A percentile compares a stretch with the other conserved stretches of the same genome.
Conservation (phyloP, 73 alveolate genomes). For the Tetrahymena borealis region DNA sequence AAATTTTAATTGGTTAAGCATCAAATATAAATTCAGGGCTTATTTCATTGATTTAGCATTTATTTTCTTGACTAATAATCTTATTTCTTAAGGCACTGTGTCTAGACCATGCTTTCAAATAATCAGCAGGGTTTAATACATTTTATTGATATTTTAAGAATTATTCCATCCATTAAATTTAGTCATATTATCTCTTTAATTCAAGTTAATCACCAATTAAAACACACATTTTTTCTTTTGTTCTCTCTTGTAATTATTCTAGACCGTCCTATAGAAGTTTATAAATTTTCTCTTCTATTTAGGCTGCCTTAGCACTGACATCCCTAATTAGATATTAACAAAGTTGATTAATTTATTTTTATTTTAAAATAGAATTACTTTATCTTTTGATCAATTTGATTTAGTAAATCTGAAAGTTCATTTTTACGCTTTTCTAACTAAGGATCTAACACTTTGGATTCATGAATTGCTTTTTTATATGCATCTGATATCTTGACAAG, state of each 20-base stretch:
- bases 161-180: slow-evolving; percentile 46
- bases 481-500: slow-evolving; percentile 52
- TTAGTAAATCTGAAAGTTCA: slow-evolving; percentile 13
- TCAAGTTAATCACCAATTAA: slow-evolving; percentile 37
- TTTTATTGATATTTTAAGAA: slow-evolving; percentile 42
- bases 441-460: slow-evolving; percentile 45
- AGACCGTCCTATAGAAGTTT: slow-evolving; percentile 43
- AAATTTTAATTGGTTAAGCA: slow-evolving; percentile 1
- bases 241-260: slow-evolving; percentile 26
- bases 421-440: slow-evolving; percentile 34
- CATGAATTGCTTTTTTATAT: slow-evolving; percentile 24
- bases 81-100: slow-evolving; percentile 37
- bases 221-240: slow-evolving; percentile 31
- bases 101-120: slow-evolving; percentile 42
- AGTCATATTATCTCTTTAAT: slow-evolving; percentile 38
- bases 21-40: slow-evolving; percentile 43
- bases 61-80: slow-evolving; percentile 14
- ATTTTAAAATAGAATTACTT: background rate
- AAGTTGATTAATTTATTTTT: no score
- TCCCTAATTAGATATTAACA: slow-evolving; percentile 3
- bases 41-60: slow-evolving; percentile 20
- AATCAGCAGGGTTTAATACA: slow-evolving; percentile 46
- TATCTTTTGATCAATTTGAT: slow-evolving; percentile 27
- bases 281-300: slow-evolving; percentile 30
- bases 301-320: slow-evolving; percentile 18